A percentile compares a stretch with the other conserved stretches of the same genome.
Evolutionary conservation across 2,329 filamentous ascomycete species (phyloP).

Genomic region (Phoma sp.): DNA sequence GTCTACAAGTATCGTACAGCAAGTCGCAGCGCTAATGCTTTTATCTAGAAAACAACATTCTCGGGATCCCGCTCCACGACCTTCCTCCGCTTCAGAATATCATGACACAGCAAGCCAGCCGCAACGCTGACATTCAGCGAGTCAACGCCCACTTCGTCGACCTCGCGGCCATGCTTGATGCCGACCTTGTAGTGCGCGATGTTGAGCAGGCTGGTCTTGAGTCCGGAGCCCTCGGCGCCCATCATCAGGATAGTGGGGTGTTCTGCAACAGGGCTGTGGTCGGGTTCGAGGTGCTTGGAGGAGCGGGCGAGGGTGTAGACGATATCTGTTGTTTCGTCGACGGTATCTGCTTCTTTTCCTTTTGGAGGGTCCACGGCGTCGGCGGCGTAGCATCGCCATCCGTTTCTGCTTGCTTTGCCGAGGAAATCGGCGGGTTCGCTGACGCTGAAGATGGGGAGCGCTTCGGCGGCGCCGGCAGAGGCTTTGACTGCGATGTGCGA

Average conservation of each 20-base stretch:
- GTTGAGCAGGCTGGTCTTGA: conserved; percentile 47
- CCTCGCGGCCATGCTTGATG: conserved; percentile 62
- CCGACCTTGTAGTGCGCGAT: conserved; percentile 69
- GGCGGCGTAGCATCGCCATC: conserved; percentile 86
- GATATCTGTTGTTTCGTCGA: conserved; percentile 19
- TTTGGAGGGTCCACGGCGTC: conserved; percentile 48
- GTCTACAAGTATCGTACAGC: not conserved
- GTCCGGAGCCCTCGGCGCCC: conserved; percentile 42
- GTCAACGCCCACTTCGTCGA: conserved; percentile 69
- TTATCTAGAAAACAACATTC: conserved; percentile 6
- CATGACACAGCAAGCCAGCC: conserved; percentile 74
- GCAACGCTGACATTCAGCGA: conserved; percentile 95
- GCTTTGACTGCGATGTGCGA: conserved; percentile 83
- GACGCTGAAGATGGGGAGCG: conserved; percentile 74
- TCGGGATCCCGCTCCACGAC: conserved; percentile 5
- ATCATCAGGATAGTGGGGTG: conserved; percentile 80
- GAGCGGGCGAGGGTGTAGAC: conserved; percentile 34
- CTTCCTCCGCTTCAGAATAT: conserved; percentile 62
- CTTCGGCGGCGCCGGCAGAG: conserved; percentile 85
- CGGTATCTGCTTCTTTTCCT: conserved; percentile 42
- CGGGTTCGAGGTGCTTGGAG: conserved; percentile 23
- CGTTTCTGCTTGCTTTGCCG: conserved; percentile 67
- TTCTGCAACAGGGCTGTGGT: conserved; percentile 37
- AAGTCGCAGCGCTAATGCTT: too few relatives aligned
- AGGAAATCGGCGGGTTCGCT: conserved; percentile 74